Conservation (phyloP, 305 asterid species). For the Solanum chacoense region DNA sequence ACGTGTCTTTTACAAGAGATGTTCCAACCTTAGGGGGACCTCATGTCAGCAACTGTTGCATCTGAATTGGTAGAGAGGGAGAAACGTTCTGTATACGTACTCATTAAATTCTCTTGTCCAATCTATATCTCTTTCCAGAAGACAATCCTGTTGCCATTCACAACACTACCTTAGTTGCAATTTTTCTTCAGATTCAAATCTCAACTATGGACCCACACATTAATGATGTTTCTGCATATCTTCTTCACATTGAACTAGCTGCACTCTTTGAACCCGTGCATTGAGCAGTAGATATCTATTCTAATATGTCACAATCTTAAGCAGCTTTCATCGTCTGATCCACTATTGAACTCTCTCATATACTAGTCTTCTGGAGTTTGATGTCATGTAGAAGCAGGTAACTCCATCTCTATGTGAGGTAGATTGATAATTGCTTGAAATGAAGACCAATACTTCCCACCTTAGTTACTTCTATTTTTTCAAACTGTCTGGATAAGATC, state of each 20-base stretch:
- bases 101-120: not conserved
- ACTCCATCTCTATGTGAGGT: not conserved
- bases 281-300: not conserved
- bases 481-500: not conserved
- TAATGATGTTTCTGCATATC: not conserved
- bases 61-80: not conserved
- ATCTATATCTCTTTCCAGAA: not conserved
- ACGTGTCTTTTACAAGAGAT: not conserved
- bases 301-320: not conserved
- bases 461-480: not conserved
- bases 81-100: not conserved
- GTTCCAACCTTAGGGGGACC: not conserved
- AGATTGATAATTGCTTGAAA: not conserved
- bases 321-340: not conserved
- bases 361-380: not conserved
- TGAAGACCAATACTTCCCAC: not conserved
- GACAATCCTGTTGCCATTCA: not conserved
- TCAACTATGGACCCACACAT: not conserved
- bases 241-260: not conserved
- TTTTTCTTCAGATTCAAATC: not conserved
- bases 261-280: not conserved
- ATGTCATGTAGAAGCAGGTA: not conserved
- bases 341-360: not conserved
- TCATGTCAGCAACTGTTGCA: not conserved
- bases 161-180: not conserved